Evolutionary conservation across 176 grass and related monocot species (phyloP), one percentile per base, ranked within the genome.

Genomic region (Olyra latifolia): DNA sequence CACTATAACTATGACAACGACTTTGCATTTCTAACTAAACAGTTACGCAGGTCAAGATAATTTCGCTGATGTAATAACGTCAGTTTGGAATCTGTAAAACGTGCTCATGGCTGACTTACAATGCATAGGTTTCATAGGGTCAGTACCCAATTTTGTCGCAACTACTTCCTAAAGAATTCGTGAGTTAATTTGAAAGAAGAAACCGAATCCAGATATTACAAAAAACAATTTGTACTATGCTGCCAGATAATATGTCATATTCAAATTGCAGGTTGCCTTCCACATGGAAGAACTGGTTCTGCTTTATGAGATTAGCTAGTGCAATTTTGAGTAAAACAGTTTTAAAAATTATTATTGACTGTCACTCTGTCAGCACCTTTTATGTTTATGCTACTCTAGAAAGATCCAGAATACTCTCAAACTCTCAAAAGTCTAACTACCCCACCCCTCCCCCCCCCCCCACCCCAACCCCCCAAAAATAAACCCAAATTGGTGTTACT

Each of bases 91-190:
- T 28, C 24, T 32, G 2, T 4, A 29, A 74, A 16, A 43, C 7
- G 20, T 80, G 57, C 8, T 15, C 30, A 74, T 66, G 83, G 2
- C 65, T 49, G 27, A 65, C 60, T 27, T 45, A 14, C 63, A 62
- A 44, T 58, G 43, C 14, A 22, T 75, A 66, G 60, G 61, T 17
- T 80, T 74, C 39, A 66, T 27, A 30, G 48, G 44, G 39, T 76
- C 49, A 69, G 25, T 15, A 66, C 43, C 1, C 27, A 27, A 1
- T 72, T 80, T 45, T 50, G 12, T 55, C 15, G 7, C n/a, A 73
- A 63, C 57, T 14, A 73, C 67, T 79, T 45, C 13, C 11, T 13
- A 67, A 55, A 43, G 56, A 85, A 56, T 7, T 52, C 32, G 1
- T 8, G 29, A 16, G 10, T 77, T 5, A 28, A 9, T 77, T 77